phyloP scores from a whole-genome alignment of 805 yeast genomes.

The Schizosaccharomyces japonicus region DNA sequence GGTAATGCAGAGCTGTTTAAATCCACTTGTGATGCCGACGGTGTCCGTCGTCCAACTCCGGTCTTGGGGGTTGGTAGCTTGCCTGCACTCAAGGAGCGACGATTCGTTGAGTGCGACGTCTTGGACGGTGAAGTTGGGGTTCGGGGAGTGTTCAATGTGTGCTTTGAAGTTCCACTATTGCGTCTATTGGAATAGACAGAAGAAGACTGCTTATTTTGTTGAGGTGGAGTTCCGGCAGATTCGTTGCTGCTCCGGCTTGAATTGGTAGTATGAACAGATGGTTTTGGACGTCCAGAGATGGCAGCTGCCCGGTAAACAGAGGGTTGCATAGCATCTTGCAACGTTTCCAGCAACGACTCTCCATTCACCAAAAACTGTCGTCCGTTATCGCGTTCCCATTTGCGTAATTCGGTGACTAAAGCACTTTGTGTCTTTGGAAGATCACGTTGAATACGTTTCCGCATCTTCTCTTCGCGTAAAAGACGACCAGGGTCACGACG shows the following conservation, averaged over 20 bases:
- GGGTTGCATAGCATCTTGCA: conserved; percentile 8
- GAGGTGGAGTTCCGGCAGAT: too few species aligned
- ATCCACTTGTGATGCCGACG: neutral
- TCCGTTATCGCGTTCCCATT: conserved; percentile 22
- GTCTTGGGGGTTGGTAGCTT: neutral
- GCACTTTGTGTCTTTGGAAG: conserved; percentile 39
- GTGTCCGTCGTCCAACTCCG: neutral
- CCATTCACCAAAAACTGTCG: conserved; percentile 22
- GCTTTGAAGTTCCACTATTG: too few species aligned
- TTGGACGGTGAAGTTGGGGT: too few species aligned
- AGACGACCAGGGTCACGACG: conserved; percentile 37
- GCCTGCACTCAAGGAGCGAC: neutral
- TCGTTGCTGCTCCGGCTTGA: too few species aligned
- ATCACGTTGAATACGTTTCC: conserved; percentile 42
- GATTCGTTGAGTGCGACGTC: too few species aligned
- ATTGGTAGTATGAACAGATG: too few species aligned
- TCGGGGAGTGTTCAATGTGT: too few species aligned
- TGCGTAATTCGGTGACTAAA: conserved; percentile 24
- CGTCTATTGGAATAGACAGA: too few species aligned
- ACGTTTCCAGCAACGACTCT: conserved; percentile 22
- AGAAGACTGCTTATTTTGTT: too few species aligned
- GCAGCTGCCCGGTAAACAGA: too few species aligned
- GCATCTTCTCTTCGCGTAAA: conserved; percentile 51
- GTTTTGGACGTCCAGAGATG: too few species aligned
- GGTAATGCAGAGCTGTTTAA: neutral